Evolutionary conservation across 495 filamentous ascomycete genomes (phyloP).

Genomic region (Aspergillus affinis): DNA sequence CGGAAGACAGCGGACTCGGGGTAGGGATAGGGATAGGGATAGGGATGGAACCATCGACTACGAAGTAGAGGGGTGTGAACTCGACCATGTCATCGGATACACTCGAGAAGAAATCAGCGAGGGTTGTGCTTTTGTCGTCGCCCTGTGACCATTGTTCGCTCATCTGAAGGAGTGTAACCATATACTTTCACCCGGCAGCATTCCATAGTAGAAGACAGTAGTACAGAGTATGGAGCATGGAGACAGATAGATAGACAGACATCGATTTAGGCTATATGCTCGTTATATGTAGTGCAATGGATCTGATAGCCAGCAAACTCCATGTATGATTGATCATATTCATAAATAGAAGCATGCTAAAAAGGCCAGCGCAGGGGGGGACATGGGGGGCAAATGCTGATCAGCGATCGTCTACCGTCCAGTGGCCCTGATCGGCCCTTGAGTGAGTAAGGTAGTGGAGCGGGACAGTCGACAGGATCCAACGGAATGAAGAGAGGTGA

Average conservation of each 20-base stretch:
- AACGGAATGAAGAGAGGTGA: neutral
- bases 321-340: neutral
- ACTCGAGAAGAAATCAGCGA: neutral
- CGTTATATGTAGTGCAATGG: neutral
- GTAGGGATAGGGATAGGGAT: too few relatives aligned
- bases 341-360: conserved; percentile 10
- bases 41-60: too few relatives aligned
- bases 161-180: too few relatives aligned
- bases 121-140: too few relatives aligned
- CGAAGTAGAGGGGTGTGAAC: too few relatives aligned
- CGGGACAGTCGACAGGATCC: neutral
- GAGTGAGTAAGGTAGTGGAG: conserved; percentile 3
- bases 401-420: conserved; percentile 8
- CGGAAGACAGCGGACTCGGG: neutral
- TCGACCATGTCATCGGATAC: neutral
- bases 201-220: too few relatives aligned
- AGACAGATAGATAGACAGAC: neutral
- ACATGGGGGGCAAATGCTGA: conserved; percentile 6
- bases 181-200: too few relatives aligned
- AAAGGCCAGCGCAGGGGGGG: neutral
- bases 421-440: neutral
- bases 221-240: too few relatives aligned
- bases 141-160: too few relatives aligned
- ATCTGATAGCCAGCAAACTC: neutral
- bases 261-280: neutral